Evolutionary conservation across 352 stramenopile species (phyloP).

Genomic region (Blastocystis sp.): DNA sequence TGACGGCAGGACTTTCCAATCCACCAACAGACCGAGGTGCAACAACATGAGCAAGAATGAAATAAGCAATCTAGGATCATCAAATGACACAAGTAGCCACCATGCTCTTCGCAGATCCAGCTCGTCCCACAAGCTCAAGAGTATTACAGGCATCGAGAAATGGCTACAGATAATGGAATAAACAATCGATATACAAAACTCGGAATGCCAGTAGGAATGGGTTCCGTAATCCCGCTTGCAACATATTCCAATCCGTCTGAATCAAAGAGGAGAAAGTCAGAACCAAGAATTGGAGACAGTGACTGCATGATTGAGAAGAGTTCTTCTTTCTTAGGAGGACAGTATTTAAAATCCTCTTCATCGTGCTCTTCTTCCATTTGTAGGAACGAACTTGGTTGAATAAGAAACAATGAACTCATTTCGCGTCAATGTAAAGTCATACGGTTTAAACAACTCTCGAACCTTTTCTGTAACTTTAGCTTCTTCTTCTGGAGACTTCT

Average conservation of each 20-base stretch:
- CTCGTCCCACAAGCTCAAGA: constrained; percentile 5
- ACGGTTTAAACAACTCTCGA: constrained; percentile 51
- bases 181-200: neutral
- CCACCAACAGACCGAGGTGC: neutral
- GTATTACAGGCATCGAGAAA: constrained; percentile 20
- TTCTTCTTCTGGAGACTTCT: constrained; percentile 37
- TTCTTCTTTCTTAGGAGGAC: constrained; percentile 6
- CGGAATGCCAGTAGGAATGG: constrained; percentile 23
- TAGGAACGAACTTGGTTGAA: neutral
- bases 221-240: neutral
- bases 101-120: constrained; percentile 19
- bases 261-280: constrained; percentile 38
- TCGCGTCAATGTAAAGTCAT: constrained; percentile 12
- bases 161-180: neutral
- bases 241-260: constrained; percentile 49
- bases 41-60: constrained; percentile 4
- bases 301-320: neutral
- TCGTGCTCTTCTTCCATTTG: neutral
- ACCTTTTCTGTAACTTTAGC: neutral
- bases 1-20: neutral
- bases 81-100: neutral
- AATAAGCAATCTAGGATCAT: constrained; percentile 25
- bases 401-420: neutral
- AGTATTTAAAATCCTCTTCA: neutral
- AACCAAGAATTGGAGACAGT: neutral